A percentile compares a stretch with the other conserved stretches of the same genome.
Evolutionary conservation across 2,329 filamentous ascomycete genomes (phyloP).

Genomic region (Albifimbria verrucaria): DNA sequence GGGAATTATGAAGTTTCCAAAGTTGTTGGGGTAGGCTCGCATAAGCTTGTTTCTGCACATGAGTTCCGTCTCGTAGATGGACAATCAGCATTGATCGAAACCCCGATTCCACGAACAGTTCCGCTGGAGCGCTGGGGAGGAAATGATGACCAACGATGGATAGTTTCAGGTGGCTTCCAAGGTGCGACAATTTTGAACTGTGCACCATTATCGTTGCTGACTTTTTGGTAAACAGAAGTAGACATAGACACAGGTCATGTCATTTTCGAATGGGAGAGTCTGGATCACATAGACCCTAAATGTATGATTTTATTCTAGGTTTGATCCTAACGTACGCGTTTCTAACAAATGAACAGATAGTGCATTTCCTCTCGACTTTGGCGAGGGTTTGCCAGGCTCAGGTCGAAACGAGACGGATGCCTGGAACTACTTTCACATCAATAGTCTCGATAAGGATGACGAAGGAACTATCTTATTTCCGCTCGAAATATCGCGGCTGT

Average conservation of each 20-base stretch:
- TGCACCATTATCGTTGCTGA: not conserved
- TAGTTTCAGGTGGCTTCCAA: slow-evolving; percentile 30
- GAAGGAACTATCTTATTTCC: slow-evolving; percentile 24
- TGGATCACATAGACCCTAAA: not conserved
- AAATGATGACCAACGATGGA: slow-evolving; percentile 46
- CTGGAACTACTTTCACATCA: slow-evolving; percentile 27
- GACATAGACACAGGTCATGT: slow-evolving; percentile 42
- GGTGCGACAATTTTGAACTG: not conserved
- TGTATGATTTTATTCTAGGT: not conserved
- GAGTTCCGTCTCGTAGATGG: slow-evolving; percentile 53
- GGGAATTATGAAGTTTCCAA: slow-evolving; percentile 50
- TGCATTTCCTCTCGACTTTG: not conserved
- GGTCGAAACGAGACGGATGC: slow-evolving; percentile 9
- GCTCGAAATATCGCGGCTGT: slow-evolving; percentile 16
- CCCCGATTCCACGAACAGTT: slow-evolving; percentile 45
- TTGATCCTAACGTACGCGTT: not conserved
- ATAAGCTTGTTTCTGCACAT: slow-evolving; percentile 47
- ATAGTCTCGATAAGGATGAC: slow-evolving; percentile 34
- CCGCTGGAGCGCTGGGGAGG: slow-evolving; percentile 42
- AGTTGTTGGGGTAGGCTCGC: slow-evolving; percentile 45
- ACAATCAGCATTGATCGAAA: slow-evolving; percentile 47
- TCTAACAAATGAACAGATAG: not conserved
- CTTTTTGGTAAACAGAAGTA: slow-evolving; percentile 27
- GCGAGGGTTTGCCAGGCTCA: not conserved
- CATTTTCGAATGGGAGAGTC: slow-evolving; percentile 38